A percentile compares a stretch with the other conserved stretches of the same genome.
Evolutionary conservation across 2,329 filamentous ascomycete species (phyloP).

Genomic region (Emericellopsis atlantica): DNA sequence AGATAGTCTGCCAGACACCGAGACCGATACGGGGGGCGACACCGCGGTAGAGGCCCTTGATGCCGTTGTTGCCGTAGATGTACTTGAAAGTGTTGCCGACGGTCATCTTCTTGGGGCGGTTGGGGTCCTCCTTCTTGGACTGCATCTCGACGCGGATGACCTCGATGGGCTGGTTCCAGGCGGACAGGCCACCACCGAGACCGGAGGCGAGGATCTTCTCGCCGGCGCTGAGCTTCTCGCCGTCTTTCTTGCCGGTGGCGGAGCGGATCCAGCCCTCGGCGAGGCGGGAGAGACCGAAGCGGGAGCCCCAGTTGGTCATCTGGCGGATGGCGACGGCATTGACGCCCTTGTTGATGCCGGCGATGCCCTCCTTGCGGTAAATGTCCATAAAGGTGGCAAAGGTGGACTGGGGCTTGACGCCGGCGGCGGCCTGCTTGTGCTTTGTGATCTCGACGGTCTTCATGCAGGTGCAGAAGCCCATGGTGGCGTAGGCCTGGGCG

Average conservation of each 20-base stretch:
- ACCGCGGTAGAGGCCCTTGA: slow-evolving; percentile 90
- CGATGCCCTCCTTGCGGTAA: slow-evolving; percentile 86
- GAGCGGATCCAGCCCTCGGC: slow-evolving; percentile 81
- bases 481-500: slow-evolving; percentile 96
- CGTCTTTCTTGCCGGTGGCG: slow-evolving; percentile 64
- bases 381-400: slow-evolving; percentile 96
- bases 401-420: slow-evolving; percentile 77
- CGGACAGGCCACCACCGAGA: slow-evolving; percentile 84
- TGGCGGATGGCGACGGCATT: slow-evolving; percentile 97
- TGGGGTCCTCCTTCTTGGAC: slow-evolving; percentile 95
- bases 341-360: slow-evolving; percentile 95
- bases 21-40: slow-evolving; percentile 89
- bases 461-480: slow-evolving; percentile 99
- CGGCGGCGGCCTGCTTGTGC: slow-evolving; percentile 78
- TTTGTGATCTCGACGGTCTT: slow-evolving; percentile 99
- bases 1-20: slow-evolving; percentile 97
- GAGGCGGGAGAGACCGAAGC: slow-evolving; percentile 86
- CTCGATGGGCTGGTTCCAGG: slow-evolving; percentile 99
- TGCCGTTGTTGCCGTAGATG: slow-evolving; percentile 80
- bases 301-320: slow-evolving; percentile 98
- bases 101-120: slow-evolving; percentile 98
- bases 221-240: slow-evolving; percentile 60
- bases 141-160: slow-evolving; percentile 99
- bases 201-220: slow-evolving; percentile 87
- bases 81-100: slow-evolving; percentile 77